Percentiles rank a stretch among this genome's conserved stretches.
Evolutionary conservation across 2,329 filamentous ascomycete genomes (phyloP).

Genomic region (Verticillium klebahnii): DNA sequence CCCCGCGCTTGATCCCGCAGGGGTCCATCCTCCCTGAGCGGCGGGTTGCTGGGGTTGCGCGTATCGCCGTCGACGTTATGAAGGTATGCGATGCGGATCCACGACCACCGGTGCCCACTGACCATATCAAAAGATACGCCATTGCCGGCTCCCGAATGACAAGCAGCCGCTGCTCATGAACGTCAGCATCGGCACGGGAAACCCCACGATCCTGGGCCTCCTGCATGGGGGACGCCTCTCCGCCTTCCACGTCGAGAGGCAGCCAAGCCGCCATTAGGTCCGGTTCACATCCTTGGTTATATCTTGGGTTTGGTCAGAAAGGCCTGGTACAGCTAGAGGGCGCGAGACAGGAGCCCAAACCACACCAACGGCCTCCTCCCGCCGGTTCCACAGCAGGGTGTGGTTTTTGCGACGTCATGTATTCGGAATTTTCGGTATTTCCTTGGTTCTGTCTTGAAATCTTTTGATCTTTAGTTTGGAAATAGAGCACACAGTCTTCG

Average conservation of each 20-base stretch:
- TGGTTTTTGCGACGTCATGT: too few relatives aligned
- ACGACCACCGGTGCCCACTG: neutral
- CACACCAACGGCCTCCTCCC: neutral
- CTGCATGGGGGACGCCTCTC: neutral
- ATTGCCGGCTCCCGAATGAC: neutral
- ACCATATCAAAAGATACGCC: neutral
- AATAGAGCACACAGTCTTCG: too few relatives aligned
- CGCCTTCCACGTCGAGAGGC: neutral
- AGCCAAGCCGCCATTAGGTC: neutral
- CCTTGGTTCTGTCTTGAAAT: too few relatives aligned
- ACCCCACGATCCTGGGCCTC: neutral
- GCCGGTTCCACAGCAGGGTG: too few relatives aligned
- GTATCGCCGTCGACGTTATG: neutral
- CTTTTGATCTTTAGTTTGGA: too few relatives aligned
- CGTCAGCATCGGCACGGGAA: neutral
- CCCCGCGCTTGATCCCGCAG: neutral
- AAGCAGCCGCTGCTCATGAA: neutral
- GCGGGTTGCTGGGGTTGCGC: neutral
- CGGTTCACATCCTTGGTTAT: neutral
- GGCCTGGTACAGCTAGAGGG: neutral
- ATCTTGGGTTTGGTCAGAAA: neutral
- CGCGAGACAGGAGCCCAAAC: neutral
- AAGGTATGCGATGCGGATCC: neutral
- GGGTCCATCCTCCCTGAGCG: neutral
- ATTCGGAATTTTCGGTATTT: too few relatives aligned